Percentiles rank a stretch among this genome's conserved stretches.
These are phyloP conservation scores for Fonsecaea multimorphosa DNA, from an alignment of 2,329 filamentous ascomycete species.

Conservation along the genomic window DNA sequence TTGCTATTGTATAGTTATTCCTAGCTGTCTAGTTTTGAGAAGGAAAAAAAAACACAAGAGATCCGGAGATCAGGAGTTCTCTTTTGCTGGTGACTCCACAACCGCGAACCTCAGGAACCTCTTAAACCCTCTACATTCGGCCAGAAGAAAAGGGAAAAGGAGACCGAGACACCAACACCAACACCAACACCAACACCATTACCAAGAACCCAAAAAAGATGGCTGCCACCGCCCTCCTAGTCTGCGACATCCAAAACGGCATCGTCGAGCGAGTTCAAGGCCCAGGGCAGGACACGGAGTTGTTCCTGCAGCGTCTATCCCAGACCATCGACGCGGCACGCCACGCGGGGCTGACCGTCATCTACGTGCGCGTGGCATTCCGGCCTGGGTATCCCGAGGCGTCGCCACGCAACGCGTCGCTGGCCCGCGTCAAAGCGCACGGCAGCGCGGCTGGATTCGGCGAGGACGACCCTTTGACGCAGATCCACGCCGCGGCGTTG, in stretches of 20 bases:
- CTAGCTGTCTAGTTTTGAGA: too few species aligned
- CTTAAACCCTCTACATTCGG: too few species aligned
- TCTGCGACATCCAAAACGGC: constrained; percentile 23
- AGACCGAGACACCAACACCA: too few species aligned
- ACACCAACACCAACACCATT: too few species aligned
- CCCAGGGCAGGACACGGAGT: neutral
- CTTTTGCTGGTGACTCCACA: too few species aligned
- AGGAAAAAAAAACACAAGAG: too few species aligned
- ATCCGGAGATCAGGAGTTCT: too few species aligned
- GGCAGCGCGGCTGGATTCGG: constrained; percentile 1
- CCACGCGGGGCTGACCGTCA: neutral
- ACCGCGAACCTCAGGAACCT: too few species aligned
- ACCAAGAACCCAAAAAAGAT: neutral
- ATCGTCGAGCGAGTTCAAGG: constrained; percentile 4
- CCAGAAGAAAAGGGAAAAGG: too few species aligned
- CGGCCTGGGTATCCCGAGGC: constrained; percentile 13
- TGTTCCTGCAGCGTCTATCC: constrained; percentile 12
- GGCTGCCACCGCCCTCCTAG: constrained; percentile 13
- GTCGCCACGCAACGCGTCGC: constrained; percentile 5
- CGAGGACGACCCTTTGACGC: constrained; percentile 8
- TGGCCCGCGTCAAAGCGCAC: neutral
- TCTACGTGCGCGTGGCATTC: constrained; percentile 11
- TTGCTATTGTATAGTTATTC: too few species aligned
- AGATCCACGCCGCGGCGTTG: constrained; percentile 10
- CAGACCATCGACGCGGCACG: constrained; percentile 10